Evolutionary conservation across 768 basidiomycete genomes (phyloP), one percentile per base, ranked within the genome.

Genomic region (Boletus subcaerulescens): DNA sequence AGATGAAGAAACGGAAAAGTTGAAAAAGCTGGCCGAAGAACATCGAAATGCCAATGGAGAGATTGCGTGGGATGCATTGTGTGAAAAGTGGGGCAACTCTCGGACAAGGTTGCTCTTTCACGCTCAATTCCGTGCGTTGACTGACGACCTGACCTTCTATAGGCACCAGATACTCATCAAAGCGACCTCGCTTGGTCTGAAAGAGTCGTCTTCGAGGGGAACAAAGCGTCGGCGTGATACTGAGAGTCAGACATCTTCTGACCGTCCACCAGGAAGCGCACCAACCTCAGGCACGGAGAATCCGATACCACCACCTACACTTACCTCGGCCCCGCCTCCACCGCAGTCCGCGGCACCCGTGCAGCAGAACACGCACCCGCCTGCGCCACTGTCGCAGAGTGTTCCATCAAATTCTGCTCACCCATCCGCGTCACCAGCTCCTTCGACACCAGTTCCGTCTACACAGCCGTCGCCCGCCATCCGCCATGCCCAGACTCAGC

Each of bases 91-190:
- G 84, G 90, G 90, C 5, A 79, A 79, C 57, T 81, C 81, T 38
- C 77, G 90, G 50, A 85, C 90, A 52, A 83, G 87, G 90, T 88
- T 24, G 58, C 45, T 22, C 73, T 73, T 29, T 43, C 24, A 1
- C 52, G 50, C 41, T 31, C 6, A 4, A 12, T 36, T 43, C 14
- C 17, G 3, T 41, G 13, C 20, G 5, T 44, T 44, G 8, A n/a
- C 51, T 66, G 48, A 67, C 45, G 29, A 18, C 33, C 33, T 29
- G 29, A 9, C 29, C 18, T 26, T 44, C 26, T 35, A 1, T 20
- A 92, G 90, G 64, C 89, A 91, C 61, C 90, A 93, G 67, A 91
- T 92, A 52, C 73, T 91, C 33, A 81, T 91, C 56, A 91, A 90
- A 70, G 91, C 89, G 2, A 92, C 87, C 2, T 74, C 79, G n/a